phyloP scores from a whole-genome alignment of 2,329 filamentous ascomycete genomes.

The Xylariaceae sp. region DNA sequence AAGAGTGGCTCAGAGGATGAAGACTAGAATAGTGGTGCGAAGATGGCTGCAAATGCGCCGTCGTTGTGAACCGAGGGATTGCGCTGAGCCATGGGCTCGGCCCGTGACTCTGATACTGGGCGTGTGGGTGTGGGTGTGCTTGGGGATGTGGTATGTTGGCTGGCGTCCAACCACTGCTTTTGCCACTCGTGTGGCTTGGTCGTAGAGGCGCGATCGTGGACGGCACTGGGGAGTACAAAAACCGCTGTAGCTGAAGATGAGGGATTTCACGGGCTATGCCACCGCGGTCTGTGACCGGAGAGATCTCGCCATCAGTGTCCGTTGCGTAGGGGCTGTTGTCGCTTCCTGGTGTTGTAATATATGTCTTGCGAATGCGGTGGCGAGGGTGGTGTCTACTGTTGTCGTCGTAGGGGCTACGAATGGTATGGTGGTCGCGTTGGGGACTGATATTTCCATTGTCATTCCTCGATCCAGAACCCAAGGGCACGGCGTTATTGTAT shows the following conservation, averaged over 20 bases:
- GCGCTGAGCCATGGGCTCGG: constrained; percentile 53
- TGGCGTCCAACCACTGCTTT: constrained; percentile 38
- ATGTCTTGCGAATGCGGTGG: constrained; percentile 41
- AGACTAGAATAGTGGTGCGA: constrained; percentile 10
- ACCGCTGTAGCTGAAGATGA: constrained; percentile 17
- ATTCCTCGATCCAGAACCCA: constrained; percentile 7
- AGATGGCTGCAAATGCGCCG: constrained; percentile 24
- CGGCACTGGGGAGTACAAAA: constrained; percentile 33
- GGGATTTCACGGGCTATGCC: constrained; percentile 23
- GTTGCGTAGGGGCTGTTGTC: constrained; percentile 48
- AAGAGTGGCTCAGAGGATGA: constrained; percentile 14
- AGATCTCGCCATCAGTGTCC: constrained; percentile 49
- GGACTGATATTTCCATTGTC: constrained; percentile 28
- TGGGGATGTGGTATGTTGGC: constrained; percentile 30
- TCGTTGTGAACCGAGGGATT: constrained; percentile 47
- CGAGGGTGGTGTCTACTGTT: constrained; percentile 26
- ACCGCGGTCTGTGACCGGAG: constrained; percentile 34
- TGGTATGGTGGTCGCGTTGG: constrained; percentile 37
- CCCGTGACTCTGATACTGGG: constrained; percentile 32
- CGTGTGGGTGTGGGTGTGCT: constrained; percentile 20
- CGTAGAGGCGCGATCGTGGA: constrained; percentile 26
- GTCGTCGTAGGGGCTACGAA: constrained; percentile 37
- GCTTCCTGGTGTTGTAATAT: constrained; percentile 24
- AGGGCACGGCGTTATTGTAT: constrained; percentile 37
- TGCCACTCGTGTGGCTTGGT: constrained; percentile 15